A percentile compares a stretch with the other conserved stretches of the same genome.
Evolutionary conservation across 352 stramenopile genomes (phyloP).

Genomic region (Thraustochytrium sp.): DNA sequence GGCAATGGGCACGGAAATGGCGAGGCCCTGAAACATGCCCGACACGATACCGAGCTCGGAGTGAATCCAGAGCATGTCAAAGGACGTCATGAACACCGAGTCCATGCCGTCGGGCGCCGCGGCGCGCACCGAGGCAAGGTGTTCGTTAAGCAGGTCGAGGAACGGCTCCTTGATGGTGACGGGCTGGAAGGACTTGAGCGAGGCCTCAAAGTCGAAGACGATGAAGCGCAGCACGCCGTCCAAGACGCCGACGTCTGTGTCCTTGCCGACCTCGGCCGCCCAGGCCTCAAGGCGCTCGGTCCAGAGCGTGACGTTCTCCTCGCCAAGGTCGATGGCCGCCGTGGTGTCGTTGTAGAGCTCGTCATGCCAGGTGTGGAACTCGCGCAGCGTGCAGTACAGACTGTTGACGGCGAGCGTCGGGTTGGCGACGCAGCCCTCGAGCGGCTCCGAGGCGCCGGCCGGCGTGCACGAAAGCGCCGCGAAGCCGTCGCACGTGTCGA

Average conservation of each 20-base stretch:
- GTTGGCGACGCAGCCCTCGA: neutral
- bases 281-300: neutral
- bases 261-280: neutral
- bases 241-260: constrained; percentile 47
- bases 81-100: constrained; percentile 17
- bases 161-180: constrained; percentile 47
- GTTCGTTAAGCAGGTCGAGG: constrained; percentile 40
- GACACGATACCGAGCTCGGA: constrained; percentile 48
- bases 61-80: constrained; percentile 44
- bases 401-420: neutral
- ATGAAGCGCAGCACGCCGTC: constrained; percentile 51
- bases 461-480: neutral
- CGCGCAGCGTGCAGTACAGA: constrained; percentile 24
- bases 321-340: neutral
- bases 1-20: constrained; percentile 52
- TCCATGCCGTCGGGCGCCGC: neutral
- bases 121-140: neutral
- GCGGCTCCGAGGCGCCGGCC: neutral
- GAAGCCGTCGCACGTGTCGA: constrained; percentile 24
- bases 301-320: neutral
- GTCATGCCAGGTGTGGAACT: constrained; percentile 37
- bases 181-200: constrained; percentile 41
- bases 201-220: constrained; percentile 29
- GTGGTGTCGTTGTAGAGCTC: neutral
- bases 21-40: constrained; percentile 50